Base-by-base conservation (phyloP, 1,284 basidiomycete species). In the Xanthoconium separans region DNA sequence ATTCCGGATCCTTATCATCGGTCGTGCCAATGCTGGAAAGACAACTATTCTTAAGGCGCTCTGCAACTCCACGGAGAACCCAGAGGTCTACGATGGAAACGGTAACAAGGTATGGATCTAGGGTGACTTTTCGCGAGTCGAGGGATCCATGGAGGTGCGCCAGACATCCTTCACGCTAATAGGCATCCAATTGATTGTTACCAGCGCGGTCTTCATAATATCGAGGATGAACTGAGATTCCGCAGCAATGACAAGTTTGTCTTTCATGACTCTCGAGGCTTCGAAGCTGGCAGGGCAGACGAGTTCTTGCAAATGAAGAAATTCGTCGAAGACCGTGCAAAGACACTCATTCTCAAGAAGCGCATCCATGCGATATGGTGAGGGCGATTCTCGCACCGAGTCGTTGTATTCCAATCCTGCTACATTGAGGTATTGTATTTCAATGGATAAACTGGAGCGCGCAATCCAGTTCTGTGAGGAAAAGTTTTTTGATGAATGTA, bases 101-200 rank as follows among this genome's bases (percentile, higher is more conserved):
- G 44, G 51, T 2, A 33, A 43, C 15, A 47, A 41, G 42, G 51
- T 48, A 31, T 3, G n/a, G 79, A 27, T 33, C 31, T 18, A 44
- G 42, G 16, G 30, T 15, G 27, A 44, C 30, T 27, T 9, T 3
- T 29, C 27, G 4, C 27, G 29, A 29, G 42, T 44, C 24, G 27
- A 44, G 42, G 42, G 42, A 44, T 44, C 42, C 6, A n/a, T 9
- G 16, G 27, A 5, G 42, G 42, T 30, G 3, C 4, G n/a, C 1
- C 3, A 4, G 27, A 2, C 22, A 22, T 5, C 2, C 7, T 18
- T 18, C n/a, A 12, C 18, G 4, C 4, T 7, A 39, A 10, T 4
- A 27, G 27, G 6, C 27, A 4, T 27, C 3, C 6, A 27, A 27
- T 27, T 27, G 27, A 39, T 20, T 6, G 6, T 15, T 39, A 1